Evolutionary conservation across 2,329 filamentous ascomycete species (phyloP).

Genomic region (Ophiostoma quercus): DNA sequence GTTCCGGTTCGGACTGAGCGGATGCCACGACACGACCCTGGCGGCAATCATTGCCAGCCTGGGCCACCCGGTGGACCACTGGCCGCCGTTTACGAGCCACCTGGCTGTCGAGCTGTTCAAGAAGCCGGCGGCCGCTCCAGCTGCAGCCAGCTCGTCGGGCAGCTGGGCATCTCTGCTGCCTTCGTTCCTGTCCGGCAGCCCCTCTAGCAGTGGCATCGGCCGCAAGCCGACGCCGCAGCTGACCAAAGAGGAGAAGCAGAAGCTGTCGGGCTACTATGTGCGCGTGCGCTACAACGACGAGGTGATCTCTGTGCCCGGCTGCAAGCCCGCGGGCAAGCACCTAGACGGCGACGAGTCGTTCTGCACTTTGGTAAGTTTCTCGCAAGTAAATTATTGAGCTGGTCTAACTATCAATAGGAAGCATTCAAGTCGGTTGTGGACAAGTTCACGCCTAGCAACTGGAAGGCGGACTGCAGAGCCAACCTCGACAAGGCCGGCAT

Average conservation of each 20-base stretch:
- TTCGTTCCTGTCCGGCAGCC: conserved; percentile 30
- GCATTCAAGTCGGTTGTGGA: conserved; percentile 93
- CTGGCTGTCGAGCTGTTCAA: conserved; percentile 87
- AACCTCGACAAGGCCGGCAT: conserved; percentile 43
- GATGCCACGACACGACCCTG: conserved; percentile 91
- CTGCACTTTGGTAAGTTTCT: conserved; percentile 68
- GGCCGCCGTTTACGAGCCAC: conserved; percentile 92
- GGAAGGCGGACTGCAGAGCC: conserved; percentile 54
- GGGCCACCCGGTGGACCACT: conserved; percentile 66
- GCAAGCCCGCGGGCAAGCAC: conserved; percentile 70
- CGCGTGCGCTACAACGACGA: conserved; percentile 86
- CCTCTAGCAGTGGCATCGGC: conserved; percentile 46
- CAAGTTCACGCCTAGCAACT: conserved; percentile 77
- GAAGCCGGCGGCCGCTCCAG: conserved; percentile 25
- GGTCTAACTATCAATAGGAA: conserved; percentile 43
- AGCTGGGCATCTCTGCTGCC: conserved; percentile 32
- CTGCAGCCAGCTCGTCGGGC: conserved; percentile 25
- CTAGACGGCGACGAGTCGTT: conserved; percentile 80
- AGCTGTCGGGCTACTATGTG: conserved; percentile 74
- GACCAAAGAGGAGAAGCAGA: conserved; percentile 50
- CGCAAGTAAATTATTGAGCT: neutral
- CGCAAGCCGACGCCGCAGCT: conserved; percentile 56
- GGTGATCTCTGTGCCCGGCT: conserved; percentile 76
- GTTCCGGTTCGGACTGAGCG: conserved; percentile 72
- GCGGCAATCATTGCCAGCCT: conserved; percentile 71